A percentile compares a stretch with the other conserved stretches of the same genome.
phyloP scores from a whole-genome alignment of 495 filamentous ascomycete genomes.

The Penicillium canariense region DNA sequence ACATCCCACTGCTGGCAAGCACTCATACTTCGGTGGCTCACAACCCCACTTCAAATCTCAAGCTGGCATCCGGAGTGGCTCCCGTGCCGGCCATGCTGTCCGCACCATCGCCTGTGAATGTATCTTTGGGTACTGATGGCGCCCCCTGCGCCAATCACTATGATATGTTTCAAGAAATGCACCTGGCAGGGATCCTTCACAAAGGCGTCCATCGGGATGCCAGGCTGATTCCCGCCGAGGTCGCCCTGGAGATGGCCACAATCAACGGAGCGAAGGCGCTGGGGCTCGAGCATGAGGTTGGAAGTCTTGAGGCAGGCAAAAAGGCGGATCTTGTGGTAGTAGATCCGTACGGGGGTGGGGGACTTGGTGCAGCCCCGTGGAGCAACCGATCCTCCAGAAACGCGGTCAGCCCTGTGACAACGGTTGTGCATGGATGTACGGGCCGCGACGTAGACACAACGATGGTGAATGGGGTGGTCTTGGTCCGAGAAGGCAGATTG shows the following conservation, averaged over 20 bases:
- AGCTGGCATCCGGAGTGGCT: conserved; percentile 39
- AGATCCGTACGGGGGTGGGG: conserved; percentile 30
- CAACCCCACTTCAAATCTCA: conserved; percentile 40
- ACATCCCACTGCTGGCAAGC: conserved; percentile 30
- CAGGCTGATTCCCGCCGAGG: conserved; percentile 33
- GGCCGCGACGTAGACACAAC: conserved; percentile 40
- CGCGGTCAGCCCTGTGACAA: conserved; percentile 33
- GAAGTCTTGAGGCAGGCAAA: conserved; percentile 43
- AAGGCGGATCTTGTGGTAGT: conserved; percentile 37
- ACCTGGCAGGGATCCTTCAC: conserved; percentile 39
- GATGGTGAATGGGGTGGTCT: conserved; percentile 33
- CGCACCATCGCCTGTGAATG: conserved; percentile 22
- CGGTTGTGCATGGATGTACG: conserved; percentile 38
- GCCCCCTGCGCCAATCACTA: conserved; percentile 43
- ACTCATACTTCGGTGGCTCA: conserved; percentile 38
- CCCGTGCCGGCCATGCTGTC: conserved; percentile 35
- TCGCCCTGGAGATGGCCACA: conserved; percentile 40
- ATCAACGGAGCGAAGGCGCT: conserved; percentile 40
- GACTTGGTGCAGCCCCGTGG: conserved; percentile 22
- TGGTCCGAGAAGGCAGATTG: conserved; percentile 32
- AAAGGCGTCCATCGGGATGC: conserved; percentile 38
- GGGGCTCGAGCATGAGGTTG: conserved; percentile 36
- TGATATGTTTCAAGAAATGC: conserved; percentile 44
- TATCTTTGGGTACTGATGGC: conserved; percentile 38
- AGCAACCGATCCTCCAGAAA: neutral